A percentile compares a stretch with the other conserved stretches of the same genome.
These are phyloP conservation scores for Eucalyptus rudis DNA, from an alignment of 345 rosid genomes.

Conservation along the genomic window DNA sequence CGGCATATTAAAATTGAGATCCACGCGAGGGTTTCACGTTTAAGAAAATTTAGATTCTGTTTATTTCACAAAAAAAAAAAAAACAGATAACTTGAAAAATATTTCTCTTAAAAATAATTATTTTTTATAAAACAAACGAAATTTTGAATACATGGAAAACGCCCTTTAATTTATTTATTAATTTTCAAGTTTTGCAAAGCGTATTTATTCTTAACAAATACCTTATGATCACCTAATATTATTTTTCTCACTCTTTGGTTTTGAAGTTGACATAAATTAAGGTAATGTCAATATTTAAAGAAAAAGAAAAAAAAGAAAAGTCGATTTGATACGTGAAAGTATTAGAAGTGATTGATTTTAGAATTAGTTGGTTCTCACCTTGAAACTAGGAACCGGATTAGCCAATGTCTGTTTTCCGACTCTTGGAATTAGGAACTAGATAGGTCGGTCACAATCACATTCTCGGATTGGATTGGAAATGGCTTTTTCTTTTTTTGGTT, in stretches of 20 bases:
- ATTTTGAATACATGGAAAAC: background rate
- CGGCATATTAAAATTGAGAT: background rate
- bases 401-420: fast-evolving
- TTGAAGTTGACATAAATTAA: background rate
- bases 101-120: background rate
- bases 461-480: fast-evolving
- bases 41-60: too few relatives aligned
- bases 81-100: background rate
- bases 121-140: background rate
- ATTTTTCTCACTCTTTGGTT: background rate
- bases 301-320: background rate
- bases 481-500: background rate
- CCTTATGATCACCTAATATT: fast-evolving
- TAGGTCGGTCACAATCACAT: fast-evolving
- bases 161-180: fast-evolving
- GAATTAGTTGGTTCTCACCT: fast-evolving
- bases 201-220: background rate
- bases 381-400: fast-evolving
- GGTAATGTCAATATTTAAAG: background rate
- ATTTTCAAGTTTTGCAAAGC: background rate
- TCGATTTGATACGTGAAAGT: fast-evolving
- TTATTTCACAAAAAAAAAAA: too few relatives aligned
- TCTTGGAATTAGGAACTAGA: fast-evolving
- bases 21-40: background rate
- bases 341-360: background rate